These are phyloP conservation scores for Hyphodiscus hymeniophilus DNA, from an alignment of 495 filamentous ascomycete genomes.

Conservation along the genomic window DNA sequence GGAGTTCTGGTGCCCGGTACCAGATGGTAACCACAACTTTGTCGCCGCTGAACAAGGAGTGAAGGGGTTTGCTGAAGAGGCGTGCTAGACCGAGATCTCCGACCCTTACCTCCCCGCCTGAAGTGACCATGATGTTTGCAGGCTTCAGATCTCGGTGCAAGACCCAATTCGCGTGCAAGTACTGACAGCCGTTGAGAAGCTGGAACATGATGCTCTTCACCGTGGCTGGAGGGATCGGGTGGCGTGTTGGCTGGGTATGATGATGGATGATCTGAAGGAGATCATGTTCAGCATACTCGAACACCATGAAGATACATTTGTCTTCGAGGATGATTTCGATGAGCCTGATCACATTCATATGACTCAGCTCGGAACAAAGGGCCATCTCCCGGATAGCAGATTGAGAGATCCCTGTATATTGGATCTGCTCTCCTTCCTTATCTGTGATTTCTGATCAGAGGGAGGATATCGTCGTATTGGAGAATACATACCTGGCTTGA, in stretches of 20 bases:
- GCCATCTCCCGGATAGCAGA: slow-evolving; percentile 97
- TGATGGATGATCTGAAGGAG: slow-evolving; percentile 97
- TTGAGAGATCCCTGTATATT: slow-evolving; percentile 97
- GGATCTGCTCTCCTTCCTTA: slow-evolving; percentile 89
- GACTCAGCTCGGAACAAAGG: slow-evolving; percentile 86
- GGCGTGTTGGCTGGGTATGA: slow-evolving; percentile 80
- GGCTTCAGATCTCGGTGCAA: slow-evolving; percentile 95
- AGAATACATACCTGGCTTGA: slow-evolving; percentile 61
- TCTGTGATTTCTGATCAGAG: slow-evolving; percentile 34
- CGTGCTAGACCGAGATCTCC: slow-evolving; percentile 89
- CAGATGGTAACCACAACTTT: slow-evolving; percentile 99
- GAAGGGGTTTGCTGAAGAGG: slow-evolving; percentile 86
- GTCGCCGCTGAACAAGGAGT: slow-evolving; percentile 85
- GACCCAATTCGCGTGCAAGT: slow-evolving; percentile 96
- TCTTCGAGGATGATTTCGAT: slow-evolving; percentile 96
- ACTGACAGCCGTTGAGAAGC: slow-evolving; percentile 85
- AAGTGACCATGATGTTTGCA: slow-evolving; percentile 98
- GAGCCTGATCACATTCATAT: slow-evolving; percentile 83
- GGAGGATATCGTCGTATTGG: slow-evolving; percentile 3
- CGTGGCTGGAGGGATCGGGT: slow-evolving; percentile 78
- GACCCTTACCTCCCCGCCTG: slow-evolving; percentile 79
- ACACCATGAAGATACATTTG: slow-evolving; percentile 99
- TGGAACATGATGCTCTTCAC: slow-evolving; percentile 93
- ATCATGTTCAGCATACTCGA: slow-evolving; percentile 97
- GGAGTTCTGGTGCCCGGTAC: slow-evolving; percentile 93